phyloP scores from a whole-genome alignment of 768 basidiomycete species.

The Boletus rex-veris region DNA sequence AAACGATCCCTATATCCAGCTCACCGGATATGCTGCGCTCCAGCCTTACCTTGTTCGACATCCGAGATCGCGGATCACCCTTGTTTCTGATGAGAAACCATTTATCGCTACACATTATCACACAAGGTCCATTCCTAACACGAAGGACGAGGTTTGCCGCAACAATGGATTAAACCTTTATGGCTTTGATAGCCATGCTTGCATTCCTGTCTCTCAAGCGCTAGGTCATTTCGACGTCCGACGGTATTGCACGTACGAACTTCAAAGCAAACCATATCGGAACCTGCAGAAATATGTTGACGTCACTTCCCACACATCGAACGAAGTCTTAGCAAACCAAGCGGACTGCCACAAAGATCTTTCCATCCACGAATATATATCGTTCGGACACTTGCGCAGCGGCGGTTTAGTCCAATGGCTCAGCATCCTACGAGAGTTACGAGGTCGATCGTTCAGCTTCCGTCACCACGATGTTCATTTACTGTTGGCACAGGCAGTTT shows the following conservation, averaged over 20 bases:
- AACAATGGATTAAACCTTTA: slow-evolving; percentile 35
- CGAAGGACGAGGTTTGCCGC: slow-evolving; percentile 20
- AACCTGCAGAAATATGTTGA: slow-evolving; percentile 37
- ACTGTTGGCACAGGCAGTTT: slow-evolving; percentile 42
- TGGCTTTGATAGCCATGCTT: slow-evolving; percentile 26
- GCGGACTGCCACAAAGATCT: slow-evolving; percentile 38
- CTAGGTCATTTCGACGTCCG: slow-evolving; percentile 15
- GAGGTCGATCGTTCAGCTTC: slow-evolving; percentile 38
- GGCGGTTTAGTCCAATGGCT: slow-evolving; percentile 47
- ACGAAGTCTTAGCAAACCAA: slow-evolving; percentile 43
- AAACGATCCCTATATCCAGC: slow-evolving; percentile 9
- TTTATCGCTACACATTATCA: slow-evolving; percentile 14
- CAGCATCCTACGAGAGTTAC: slow-evolving; percentile 48
- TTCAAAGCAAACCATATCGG: slow-evolving; percentile 34
- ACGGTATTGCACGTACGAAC: slow-evolving; percentile 30
- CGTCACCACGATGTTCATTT: slow-evolving; percentile 38
- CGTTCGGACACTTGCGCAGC: slow-evolving; percentile 44
- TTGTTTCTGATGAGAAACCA: slow-evolving; percentile 22
- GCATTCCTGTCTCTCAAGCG: slow-evolving; percentile 12
- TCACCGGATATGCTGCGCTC: slow-evolving; percentile 11
- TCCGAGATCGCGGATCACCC: slow-evolving; percentile 17
- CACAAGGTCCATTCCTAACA: slow-evolving; percentile 11
- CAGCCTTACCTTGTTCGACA: slow-evolving; percentile 11
- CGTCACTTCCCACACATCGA: slow-evolving; percentile 38
- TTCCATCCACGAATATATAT: slow-evolving; percentile 42